Base-by-base conservation (phyloP, 169 alveolate genomes). In the Cryptosporidium muris region DNA sequence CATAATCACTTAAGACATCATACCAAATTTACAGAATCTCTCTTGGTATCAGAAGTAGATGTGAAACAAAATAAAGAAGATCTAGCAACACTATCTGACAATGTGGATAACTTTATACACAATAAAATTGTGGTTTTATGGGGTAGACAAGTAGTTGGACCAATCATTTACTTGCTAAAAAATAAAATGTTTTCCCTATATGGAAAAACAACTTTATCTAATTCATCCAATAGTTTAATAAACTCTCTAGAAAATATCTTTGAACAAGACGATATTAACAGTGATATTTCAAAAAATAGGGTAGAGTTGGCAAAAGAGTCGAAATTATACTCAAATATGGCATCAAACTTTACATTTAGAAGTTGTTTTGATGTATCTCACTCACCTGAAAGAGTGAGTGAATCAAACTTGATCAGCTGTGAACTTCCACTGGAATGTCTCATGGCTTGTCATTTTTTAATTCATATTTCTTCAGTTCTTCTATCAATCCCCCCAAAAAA, bases 81-180 rank as follows among this genome's bases (percentile, higher is more conserved):
- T 34, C 7, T 74, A 12, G 51, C 60, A 3, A 25, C 43, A 3
- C 54, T 74, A 8, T 58, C 64, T 45, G 82, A 74, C 25, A 36
- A 42, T 11, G 60, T 47, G 42, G 82, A 74, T 9, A 58, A 66
- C 4, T 74, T 74, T 58, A 48, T 58, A 4, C 54, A 74, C 36
- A 68, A 74, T 36, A 66, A 74, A 60, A 60, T 74, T 14, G 36
- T 74, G 47, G 51, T 74, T 16, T 47, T 74, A 11, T 74, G 82
- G 82, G 82, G 82, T 58, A 74, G 82, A 36, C 74, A 74, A 58
- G 36, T 42, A n/a, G 60, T 74, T 56, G 82, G 82, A 14, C 82
- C 82, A 25, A 51, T 74, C 47, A 43, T 74, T 60, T 62, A 74
- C 42, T 58, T 74, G 0, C 60, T 74, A 12, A 74, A 47, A 74